Evolutionary conservation across 169 alveolate genomes (phyloP), one percentile per base, ranked within the genome.

Genomic region (Eimeria zaria): DNA sequence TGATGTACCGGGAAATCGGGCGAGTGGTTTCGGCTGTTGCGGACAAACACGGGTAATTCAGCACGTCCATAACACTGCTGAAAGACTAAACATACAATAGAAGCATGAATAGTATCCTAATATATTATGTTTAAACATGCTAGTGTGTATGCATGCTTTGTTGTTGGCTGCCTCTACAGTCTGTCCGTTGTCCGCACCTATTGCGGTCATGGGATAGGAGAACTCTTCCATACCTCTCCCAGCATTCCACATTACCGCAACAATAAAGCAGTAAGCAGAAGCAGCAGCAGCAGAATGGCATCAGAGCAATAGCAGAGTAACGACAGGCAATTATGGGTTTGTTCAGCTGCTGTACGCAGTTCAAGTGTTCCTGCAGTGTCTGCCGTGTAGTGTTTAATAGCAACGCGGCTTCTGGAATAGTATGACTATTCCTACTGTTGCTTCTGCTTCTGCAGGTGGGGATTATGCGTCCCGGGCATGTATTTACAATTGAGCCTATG

Each of bases 401-500:
- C 64, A 9, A 5, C 16, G 44, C 27, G 76, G 85, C 7, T 3
- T 30, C 16, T 74, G 58, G 44, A 39, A 20, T 74, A 30, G 8
- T 33, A 58, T 46, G 11, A 9, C 44, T 73, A 5, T 39, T 22
- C 20, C 58, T 74, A 58, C 55, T 74, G 85, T 58, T 74, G 60
- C 30, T 83, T 74, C 44, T 69, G 60, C n/a, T 8, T 8, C 3
- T 74, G 67, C 89, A 93, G 97, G 94, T 96, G 16, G 98, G 99
- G 22, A 91, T 97, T 18, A 96, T 98, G 98, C 99, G 99, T 97
- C 99, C 99, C 24, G 99, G 99, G 2, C 99, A 99, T 97, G 99
- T 99, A 55, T 99, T 99, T 97, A 99, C 99, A 18, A 99, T 99
- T 24, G 99, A 99, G 97, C 99, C 99, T 60, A 99, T 99, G 99